Base-by-base conservation (phyloP, 139 green algal genomes). In the Coccomyxa sp. region DNA sequence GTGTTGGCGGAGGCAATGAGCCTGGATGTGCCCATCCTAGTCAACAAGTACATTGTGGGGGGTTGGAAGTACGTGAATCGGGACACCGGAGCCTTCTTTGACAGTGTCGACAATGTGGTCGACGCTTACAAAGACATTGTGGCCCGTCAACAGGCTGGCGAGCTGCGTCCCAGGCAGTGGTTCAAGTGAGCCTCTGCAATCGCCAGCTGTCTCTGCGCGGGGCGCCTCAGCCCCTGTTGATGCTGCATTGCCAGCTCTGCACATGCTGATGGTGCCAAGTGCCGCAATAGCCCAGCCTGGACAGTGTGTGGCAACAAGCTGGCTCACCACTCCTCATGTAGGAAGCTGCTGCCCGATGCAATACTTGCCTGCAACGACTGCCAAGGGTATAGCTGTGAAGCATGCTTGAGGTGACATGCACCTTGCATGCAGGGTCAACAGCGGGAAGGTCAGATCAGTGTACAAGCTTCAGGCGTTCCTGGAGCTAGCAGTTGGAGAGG, bases 41-140 rank as follows among this genome's bases (percentile, higher is more conserved):
- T 84, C 37, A 84, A 84, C 70, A 38, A 37, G 70, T 36, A 84
- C 73, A 81, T 84, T 34, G 36, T 81, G 22, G 80, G 80, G 0
- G 80, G 80, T 31, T 84, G 80, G 80, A 84, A 84, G 31, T 84
- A 84, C 55, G 38, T 77, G 10, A 80, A 73, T 18, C 50, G 77
- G 24, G 31, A 73, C 29, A 81, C 80, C 7, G 80, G 80, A 6
- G 80, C 74, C 39, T 75, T 78, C 36, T 84, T 84, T 39, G 10
- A 31, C 16, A 72, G 75, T 24, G 69, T 58, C 0, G 31, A 34
- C 0, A 58, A 76, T 6, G 76, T 80, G 41, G 35, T 79, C 10
- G 33, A 44, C 9, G 68, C 74, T 0, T 77, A 73, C 50, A 64
- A 58, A 36, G 31, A 50, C 24, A 36, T 82, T 6, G 36, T 27